Evolutionary conservation across 768 basidiomycete species (phyloP).

Genomic region (Tephrocybe sp.): DNA sequence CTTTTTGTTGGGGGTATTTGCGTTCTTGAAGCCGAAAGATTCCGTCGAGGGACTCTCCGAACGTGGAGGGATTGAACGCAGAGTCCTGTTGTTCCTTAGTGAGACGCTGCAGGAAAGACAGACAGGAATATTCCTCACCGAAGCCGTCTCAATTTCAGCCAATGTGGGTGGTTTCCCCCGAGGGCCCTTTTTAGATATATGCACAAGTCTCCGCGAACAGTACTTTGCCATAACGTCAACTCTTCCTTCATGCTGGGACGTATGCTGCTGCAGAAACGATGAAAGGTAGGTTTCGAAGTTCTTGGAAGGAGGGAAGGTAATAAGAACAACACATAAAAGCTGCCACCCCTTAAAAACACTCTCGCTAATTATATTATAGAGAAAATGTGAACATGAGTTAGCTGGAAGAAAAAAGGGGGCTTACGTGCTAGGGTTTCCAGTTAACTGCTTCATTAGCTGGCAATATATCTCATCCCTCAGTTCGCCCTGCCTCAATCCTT

Average conservation of each 20-base stretch:
- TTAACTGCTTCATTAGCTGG: slow-evolving; percentile 90
- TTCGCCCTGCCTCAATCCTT: slow-evolving; percentile 78
- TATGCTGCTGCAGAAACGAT: slow-evolving; percentile 74
- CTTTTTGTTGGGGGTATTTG: slow-evolving; percentile 79
- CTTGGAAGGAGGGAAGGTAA: slow-evolving; percentile 91
- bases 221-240: slow-evolving; percentile 91
- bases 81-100: slow-evolving; percentile 57
- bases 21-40: slow-evolving; percentile 83
- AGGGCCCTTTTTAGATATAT: slow-evolving; percentile 81
- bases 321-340: slow-evolving; percentile 83
- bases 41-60: slow-evolving; percentile 85
- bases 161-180: slow-evolving; percentile 79
- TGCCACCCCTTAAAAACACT: slow-evolving; percentile 93
- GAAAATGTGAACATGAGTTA: slow-evolving; percentile 1
- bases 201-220: slow-evolving; percentile 73
- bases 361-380: slow-evolving; percentile 60
- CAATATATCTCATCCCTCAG: slow-evolving; percentile 93
- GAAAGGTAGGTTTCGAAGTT: slow-evolving; percentile 85
- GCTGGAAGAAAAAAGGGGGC: slow-evolving; percentile 25
- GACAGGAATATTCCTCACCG: slow-evolving; percentile 41
- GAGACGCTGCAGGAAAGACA: slow-evolving; percentile 6
- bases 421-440: slow-evolving; percentile 74
- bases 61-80: slow-evolving; percentile 93
- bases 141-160: slow-evolving; percentile 90
- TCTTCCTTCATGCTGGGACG: slow-evolving; percentile 65